Conservation (phyloP, 805 yeast species). For the Lipomyces yamanashiensis region DNA sequence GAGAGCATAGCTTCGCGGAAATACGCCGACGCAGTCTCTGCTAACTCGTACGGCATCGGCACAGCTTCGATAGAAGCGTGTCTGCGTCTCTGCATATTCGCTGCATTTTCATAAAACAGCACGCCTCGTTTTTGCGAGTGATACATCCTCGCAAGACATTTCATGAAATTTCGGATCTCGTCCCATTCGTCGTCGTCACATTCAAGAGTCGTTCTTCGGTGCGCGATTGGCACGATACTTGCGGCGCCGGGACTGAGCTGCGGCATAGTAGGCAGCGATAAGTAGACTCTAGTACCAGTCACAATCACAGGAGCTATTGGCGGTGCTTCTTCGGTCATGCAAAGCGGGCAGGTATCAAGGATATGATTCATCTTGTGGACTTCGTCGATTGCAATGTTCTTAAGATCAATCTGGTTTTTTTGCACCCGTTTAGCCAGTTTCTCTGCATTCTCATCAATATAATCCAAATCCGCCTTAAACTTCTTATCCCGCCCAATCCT, state of each 20-base stretch:
- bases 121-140: constrained; percentile 46
- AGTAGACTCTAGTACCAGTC: constrained; percentile 47
- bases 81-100: constrained; percentile 37
- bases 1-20: constrained; percentile 51
- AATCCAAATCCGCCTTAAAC: constrained; percentile 50
- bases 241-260: constrained; percentile 46
- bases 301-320: constrained; percentile 46
- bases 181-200: constrained; percentile 53
- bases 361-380: constrained; percentile 43
- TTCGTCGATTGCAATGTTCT: constrained; percentile 41
- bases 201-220: constrained; percentile 48
- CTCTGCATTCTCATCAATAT: constrained; percentile 51
- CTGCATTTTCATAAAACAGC: constrained; percentile 54
- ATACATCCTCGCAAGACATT: constrained; percentile 50
- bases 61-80: constrained; percentile 54
- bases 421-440: constrained; percentile 46
- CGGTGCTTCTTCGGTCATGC: constrained; percentile 43
- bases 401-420: constrained; percentile 43
- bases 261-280: constrained; percentile 51
- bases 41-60: constrained; percentile 49
- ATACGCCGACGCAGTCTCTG: constrained; percentile 47
- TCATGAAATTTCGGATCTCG: constrained; percentile 53
- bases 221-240: constrained; percentile 52
- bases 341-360: constrained; percentile 48
- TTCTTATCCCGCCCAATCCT: constrained; percentile 48